Conservation (phyloP, 2,329 filamentous ascomycete species). For the Simplicillium aogashimaense region DNA sequence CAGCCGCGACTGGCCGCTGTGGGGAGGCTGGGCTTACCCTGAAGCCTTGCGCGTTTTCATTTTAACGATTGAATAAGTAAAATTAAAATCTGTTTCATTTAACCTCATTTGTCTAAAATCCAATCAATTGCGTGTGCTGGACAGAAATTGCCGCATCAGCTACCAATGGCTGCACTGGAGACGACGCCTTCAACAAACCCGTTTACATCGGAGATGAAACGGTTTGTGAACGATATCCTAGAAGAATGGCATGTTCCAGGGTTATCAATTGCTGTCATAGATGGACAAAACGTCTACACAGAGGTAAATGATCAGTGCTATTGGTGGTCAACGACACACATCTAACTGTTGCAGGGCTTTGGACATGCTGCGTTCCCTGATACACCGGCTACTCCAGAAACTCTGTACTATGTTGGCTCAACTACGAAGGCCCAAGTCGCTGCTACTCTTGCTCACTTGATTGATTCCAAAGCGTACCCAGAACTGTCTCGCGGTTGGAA, state of each 20-base stretch:
- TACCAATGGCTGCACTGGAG: background rate
- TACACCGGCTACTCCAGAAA: conserved; percentile 30
- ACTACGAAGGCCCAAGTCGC: conserved; percentile 46
- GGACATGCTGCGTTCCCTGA: conserved; percentile 19
- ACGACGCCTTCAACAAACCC: background rate
- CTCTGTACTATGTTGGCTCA: conserved; percentile 43
- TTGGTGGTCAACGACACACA: background rate
- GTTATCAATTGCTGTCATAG: conserved; percentile 2
- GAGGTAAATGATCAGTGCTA: background rate
- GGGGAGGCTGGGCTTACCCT: too few species aligned
- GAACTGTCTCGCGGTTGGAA: conserved; percentile 28
- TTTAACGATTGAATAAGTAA: too few species aligned
- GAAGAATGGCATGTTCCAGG: conserved; percentile 2
- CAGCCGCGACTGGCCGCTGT: too few species aligned
- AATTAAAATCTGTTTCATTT: too few species aligned
- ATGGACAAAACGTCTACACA: conserved; percentile 1
- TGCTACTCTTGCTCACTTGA: conserved; percentile 36
- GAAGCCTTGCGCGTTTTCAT: too few species aligned
- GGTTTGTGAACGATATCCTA: background rate
- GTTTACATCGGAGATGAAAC: background rate
- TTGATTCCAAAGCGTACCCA: conserved; percentile 27
- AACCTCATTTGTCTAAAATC: too few species aligned
- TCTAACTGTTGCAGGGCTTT: conserved; percentile 12
- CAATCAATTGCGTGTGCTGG: too few species aligned
- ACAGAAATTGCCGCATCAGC: too few species aligned